Evolutionary conservation across 805 yeast genomes (phyloP), one percentile per base, ranked within the genome.

Genomic region (Scheffersomyces spartinae): DNA sequence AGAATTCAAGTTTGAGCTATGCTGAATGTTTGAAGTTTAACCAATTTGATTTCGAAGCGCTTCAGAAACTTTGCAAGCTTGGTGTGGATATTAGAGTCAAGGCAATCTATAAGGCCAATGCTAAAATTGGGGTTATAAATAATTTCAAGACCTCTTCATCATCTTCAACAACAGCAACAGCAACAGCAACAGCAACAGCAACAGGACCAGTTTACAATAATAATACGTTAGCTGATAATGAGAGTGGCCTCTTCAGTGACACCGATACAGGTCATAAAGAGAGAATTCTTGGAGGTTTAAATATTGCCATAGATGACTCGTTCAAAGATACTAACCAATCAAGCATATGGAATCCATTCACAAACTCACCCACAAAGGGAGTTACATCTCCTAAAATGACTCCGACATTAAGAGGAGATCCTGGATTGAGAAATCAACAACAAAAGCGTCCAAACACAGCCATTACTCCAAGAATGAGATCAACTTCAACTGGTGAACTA

Each of bases 31-130:
- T 84, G 29, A 71, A 72, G 31, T 52, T 64, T 34, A 81, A 91
- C 44, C 95, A 94, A 10, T 82, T 62, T 43, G 64, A 84, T 20
- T 84, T 91, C 69, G 95, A 84, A 43, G 84, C 95, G 0, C 74
- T 83, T 35, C 83, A 76, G 36, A 75, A 76, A 21, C 55, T 91
- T 24, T 73, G 84, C 39, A 61, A 64, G 24, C 55, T 78, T 52
- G 91, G 94, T 8, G 82, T 78, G 11, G 68, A 68, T 30, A 64
- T 84, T 11, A 70, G 73, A 30, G 71, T 76, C 5, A 68, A 68
- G 34, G 48, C 73, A 0, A 56, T 74, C 15, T 75, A 60, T 45
- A 64, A 62, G 30, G 33, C 36, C 15, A 32, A 28, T 20, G 26
- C 24, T 11, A 12, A 24, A 9, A 24, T 19, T 9, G n/a, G 13